Base-by-base conservation (phyloP, 2,329 filamentous ascomycete genomes). In the Penicillium nordicum region DNA sequence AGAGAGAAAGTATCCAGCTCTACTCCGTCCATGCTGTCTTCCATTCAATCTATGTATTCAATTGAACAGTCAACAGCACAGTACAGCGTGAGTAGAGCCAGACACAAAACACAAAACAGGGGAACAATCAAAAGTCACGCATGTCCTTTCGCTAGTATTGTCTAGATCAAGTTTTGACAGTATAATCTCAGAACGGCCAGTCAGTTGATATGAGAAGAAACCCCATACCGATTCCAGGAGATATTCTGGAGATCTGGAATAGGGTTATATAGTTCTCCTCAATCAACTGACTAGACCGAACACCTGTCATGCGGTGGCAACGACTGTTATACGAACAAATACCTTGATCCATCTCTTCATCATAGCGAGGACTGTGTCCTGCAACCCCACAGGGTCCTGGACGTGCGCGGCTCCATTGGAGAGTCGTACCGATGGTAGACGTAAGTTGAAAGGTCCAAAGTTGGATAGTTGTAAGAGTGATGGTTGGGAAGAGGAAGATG, bases 101-200 rank as follows among this genome's bases (percentile, higher is more conserved):
- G 49, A 52, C 37, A 52, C 48, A 58, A 58, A 55, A 58, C 57
- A 63, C 61, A 52, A 55, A 44, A 59, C 55, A 69, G 70, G 73
- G 72, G 73, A 62, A 68, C 65, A 71, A 69, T 74, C 67, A 72
- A 77, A 77, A 81, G 84, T 84, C 84, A 87, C 88, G 88, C 88
- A 90, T 87, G 84, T 90, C 85, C 88, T 90, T 90, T 87, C 88
- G 88, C 88, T 89, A 86, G 86, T 82, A 89, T 89, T 89, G 87
- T 86, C 85, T 86, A 88, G 86, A 88, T 89, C 87, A 90, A 90
- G 87, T 90, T 89, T 82, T 79, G 78, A 82, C 86, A 86, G 86
- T 89, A 87, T 88, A 77, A 83, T 89, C 86, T 88, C 85, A 88
- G 85, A 87, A 78, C 79, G 69, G 70, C 62, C 65, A 59, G 54